Percentiles rank a stretch among this genome's conserved stretches.
These are phyloP conservation scores for Dalbergia cochinchinensis DNA, from an alignment of 306 rosid genomes.

Conservation along the genomic window DNA sequence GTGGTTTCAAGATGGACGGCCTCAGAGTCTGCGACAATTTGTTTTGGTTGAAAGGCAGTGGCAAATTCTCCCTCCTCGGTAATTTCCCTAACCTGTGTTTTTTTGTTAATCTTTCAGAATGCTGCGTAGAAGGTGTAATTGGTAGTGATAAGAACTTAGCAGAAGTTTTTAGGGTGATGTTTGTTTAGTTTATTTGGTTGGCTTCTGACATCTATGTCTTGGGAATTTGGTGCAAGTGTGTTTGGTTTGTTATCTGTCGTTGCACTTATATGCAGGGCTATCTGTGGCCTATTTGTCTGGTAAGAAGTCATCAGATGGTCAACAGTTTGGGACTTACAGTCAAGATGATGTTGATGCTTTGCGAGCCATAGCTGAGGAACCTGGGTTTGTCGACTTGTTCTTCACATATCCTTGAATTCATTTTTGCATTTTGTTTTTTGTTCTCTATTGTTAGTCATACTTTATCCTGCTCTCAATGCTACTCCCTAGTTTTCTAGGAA, in stretches of 20 bases:
- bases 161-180: not conserved
- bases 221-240: not conserved
- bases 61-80: conserved; percentile 81
- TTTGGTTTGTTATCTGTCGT: conserved; percentile 32
- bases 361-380: conserved; percentile 94
- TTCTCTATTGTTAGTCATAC: conserved; percentile 11
- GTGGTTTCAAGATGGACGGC: conserved; percentile 94
- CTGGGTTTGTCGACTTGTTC: conserved; percentile 78
- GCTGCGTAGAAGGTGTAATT: too few relatives aligned
- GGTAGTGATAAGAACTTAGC: not conserved
- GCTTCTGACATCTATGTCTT: not conserved
- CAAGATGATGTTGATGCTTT: conserved; percentile 90
- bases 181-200: not conserved
- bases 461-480: not conserved
- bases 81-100: not conserved
- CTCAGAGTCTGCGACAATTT: conserved; percentile 74
- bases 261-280: conserved; percentile 58
- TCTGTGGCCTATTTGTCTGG: conserved; percentile 88
- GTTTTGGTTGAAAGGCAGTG: conserved; percentile 98
- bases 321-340: conserved; percentile 79
- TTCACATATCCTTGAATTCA: conserved; percentile 85
- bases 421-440: conserved; percentile 13
- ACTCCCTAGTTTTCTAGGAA: conserved; percentile 37
- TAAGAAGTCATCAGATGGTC: conserved; percentile 60
- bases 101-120: too few relatives aligned